Conservation (phyloP, 768 basidiomycete species). For the Tricholoma bakamatsutake region DNA sequence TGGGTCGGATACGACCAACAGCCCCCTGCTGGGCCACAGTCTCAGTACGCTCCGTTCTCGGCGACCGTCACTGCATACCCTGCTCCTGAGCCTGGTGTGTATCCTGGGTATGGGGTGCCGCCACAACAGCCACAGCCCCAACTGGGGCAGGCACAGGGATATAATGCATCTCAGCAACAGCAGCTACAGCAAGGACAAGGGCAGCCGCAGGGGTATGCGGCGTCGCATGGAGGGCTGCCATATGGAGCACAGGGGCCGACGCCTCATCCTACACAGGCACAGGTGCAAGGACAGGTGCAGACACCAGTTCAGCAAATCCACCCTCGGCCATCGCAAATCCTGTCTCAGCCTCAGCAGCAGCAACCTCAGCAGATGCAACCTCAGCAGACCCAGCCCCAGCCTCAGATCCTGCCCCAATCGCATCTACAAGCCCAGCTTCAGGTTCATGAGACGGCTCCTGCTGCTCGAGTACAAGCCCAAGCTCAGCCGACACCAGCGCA, state of each 20-base stretch:
- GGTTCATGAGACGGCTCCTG: neutral
- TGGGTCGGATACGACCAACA: constrained; percentile 31
- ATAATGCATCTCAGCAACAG: constrained; percentile 12
- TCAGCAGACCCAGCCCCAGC: constrained; percentile 19
- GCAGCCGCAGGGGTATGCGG: constrained; percentile 20
- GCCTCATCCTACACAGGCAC: constrained; percentile 31
- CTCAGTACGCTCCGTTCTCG: constrained; percentile 33
- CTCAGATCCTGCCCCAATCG: constrained; percentile 8
- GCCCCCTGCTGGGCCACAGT: constrained; percentile 24
- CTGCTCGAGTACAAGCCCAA: constrained; percentile 19
- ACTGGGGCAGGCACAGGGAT: constrained; percentile 1
- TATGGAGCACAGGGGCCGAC: constrained; percentile 35
- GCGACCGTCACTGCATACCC: constrained; percentile 10
- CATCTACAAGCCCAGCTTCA: constrained; percentile 8
- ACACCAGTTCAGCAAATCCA: constrained; percentile 10
- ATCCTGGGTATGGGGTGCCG: neutral
- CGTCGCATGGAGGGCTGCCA: constrained; percentile 23
- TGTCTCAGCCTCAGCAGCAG: constrained; percentile 10
- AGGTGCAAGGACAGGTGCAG: constrained; percentile 7
- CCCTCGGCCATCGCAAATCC: constrained; percentile 1
- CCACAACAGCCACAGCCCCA: neutral
- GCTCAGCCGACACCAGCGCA: constrained; percentile 2
- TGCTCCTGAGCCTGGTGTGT: constrained; percentile 5
- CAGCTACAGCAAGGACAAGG: constrained; percentile 16
- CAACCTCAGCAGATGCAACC: constrained; percentile 19